Evolutionary conservation across 2,329 filamentous ascomycete genomes (phyloP), one percentile per base, ranked within the genome.

Genomic region (Microdochium bolleyi): DNA sequence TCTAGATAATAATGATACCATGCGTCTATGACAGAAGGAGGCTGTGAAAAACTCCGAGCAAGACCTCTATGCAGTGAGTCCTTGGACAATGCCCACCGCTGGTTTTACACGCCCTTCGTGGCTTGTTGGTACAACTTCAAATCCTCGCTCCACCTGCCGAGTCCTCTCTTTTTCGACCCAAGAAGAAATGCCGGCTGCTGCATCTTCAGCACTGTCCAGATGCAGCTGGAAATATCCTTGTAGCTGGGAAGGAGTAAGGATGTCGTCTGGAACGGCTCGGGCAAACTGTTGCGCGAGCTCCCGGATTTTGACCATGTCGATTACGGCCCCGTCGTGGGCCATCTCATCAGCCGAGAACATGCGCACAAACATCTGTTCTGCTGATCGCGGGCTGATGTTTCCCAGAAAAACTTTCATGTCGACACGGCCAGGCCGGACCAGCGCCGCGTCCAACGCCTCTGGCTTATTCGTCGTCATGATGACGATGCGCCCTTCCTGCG

Each of bases 381-480:
- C 66, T 3, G 64, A 68, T 44, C 58, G 59, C 22, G 55, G 65
- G 48, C 64, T 69, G 53, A 69, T 68, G 27, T 68, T 64, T 0
- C 67, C 65, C 21, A 72, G 68, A 53, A 65, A 66, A 24, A 86
- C 74, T 53, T 76, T 76, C 66, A 84, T 72, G 55, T 87, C 83
- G 2, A 86, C 78, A 3, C 83, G 71, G 0, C 83, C 83, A 0
- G 83, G 82, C 0, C 83, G 73, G 19, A 84, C 73, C 1, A 86
- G 70, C 0, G 81, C 82, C 3, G 69, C 65, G 57, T 85, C 82
- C 0, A 85, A 73, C 49, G 77, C 75, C 54, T 84, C 79, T 0
- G 76, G 74, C 53, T 80, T 76, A 59, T 86, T 87, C 16, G 82
- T 85, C 0, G 82, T 86, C 82, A 86, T 85, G 62, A 86, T 79